A percentile compares a stretch with the other conserved stretches of the same genome.
Evolutionary conservation across 1,284 basidiomycete species (phyloP).

Genomic region (Malassezia brasiliensis): DNA sequence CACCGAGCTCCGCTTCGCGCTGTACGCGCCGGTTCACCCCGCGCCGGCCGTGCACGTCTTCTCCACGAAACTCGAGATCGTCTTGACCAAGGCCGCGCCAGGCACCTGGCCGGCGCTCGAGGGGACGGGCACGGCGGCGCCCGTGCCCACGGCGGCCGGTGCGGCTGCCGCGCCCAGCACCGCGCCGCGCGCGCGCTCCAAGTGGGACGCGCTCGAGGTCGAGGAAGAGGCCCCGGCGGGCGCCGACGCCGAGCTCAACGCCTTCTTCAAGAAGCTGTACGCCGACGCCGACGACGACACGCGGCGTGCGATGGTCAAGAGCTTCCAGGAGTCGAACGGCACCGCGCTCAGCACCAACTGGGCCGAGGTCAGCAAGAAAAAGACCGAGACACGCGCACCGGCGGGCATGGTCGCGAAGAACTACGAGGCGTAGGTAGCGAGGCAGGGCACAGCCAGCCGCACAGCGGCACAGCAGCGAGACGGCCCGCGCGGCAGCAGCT

Average conservation of each 20-base stretch:
- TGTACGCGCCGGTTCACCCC: not conserved
- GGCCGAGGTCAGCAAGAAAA: constrained; percentile 34
- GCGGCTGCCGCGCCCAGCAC: not conserved
- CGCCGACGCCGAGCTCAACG: constrained; percentile 30
- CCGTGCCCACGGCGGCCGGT: not conserved
- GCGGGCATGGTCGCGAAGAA: constrained; percentile 40
- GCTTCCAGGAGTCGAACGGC: constrained; percentile 41
- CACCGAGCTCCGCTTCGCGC: not conserved
- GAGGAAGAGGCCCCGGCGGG: constrained; percentile 20
- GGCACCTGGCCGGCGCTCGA: constrained; percentile 22
- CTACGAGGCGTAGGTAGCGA: constrained; percentile 20
- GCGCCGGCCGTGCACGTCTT: constrained; percentile 11
- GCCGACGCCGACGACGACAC: constrained; percentile 43
- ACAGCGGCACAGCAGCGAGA: no score
- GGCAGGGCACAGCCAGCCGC: no score
- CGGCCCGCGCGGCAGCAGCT: no score
- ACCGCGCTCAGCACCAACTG: constrained; percentile 44
- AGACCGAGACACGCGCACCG: constrained; percentile 26
- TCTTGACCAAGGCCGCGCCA: constrained; percentile 28
- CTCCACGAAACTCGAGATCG: constrained; percentile 36
- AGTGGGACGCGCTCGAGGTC: constrained; percentile 38
- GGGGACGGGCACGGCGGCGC: not conserved
- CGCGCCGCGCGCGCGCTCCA: constrained; percentile 20
- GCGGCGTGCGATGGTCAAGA: constrained; percentile 44
- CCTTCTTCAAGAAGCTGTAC: constrained; percentile 45